These are phyloP conservation scores for Colletotrichum orchidophilum DNA, from an alignment of 2,329 filamentous ascomycete species.

Conservation along the genomic window DNA sequence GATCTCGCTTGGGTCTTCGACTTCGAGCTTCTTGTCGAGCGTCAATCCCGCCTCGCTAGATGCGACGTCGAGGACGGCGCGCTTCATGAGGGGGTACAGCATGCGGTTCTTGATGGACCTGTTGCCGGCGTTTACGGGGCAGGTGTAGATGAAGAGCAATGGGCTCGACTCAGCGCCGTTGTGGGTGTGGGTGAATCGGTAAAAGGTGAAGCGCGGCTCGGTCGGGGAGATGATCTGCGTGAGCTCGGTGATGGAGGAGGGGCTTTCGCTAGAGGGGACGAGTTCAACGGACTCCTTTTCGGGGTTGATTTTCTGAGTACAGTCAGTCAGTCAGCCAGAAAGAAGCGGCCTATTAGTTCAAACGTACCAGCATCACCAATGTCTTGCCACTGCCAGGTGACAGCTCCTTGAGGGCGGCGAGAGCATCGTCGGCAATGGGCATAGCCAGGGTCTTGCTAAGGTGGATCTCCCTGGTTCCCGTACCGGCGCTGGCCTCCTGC, in stretches of 20 bases:
- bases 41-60: conserved; percentile 71
- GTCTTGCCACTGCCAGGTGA: conserved; percentile 58
- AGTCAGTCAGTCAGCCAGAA: background rate
- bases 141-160: conserved; percentile 85
- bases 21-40: conserved; percentile 76
- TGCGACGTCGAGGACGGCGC: conserved; percentile 72
- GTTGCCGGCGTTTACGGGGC: conserved; percentile 70
- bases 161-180: conserved; percentile 62
- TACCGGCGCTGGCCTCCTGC: conserved; percentile 77
- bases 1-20: conserved; percentile 75
- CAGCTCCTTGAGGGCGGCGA: conserved; percentile 70
- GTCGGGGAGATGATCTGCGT: conserved; percentile 67
- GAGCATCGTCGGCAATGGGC: conserved; percentile 69
- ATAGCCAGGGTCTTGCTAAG: conserved; percentile 66
- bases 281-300: conserved; percentile 76
- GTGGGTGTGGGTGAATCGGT: conserved; percentile 70
- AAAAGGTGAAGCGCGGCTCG: conserved; percentile 83
- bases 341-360: background rate
- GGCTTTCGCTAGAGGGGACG: conserved; percentile 60
- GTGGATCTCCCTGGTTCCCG: conserved; percentile 66
- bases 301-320: conserved; percentile 73
- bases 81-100: conserved; percentile 80
- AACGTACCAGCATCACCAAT: conserved; percentile 71
- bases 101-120: conserved; percentile 85
- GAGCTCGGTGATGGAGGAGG: conserved; percentile 67